Evolutionary conservation across 2,329 filamentous ascomycete genomes (phyloP).

Genomic region (Fusarium torreyae): DNA sequence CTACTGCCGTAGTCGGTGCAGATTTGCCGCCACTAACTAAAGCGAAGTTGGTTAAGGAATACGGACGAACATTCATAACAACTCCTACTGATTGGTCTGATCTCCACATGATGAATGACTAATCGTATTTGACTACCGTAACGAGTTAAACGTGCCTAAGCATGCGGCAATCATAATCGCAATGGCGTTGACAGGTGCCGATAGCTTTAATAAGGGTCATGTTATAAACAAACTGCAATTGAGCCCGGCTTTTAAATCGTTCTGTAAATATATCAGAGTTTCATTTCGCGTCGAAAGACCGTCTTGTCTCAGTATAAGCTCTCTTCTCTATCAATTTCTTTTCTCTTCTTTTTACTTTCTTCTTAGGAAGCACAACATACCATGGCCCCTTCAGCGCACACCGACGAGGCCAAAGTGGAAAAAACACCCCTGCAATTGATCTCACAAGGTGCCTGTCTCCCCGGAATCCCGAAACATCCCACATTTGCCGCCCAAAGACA

Average conservation of each 20-base stretch:
- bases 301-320: too few species aligned
- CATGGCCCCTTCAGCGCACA: not conserved
- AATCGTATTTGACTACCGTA: not conserved
- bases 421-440: not conserved
- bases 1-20: not conserved
- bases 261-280: too few species aligned
- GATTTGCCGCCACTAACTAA: not conserved
- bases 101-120: not conserved
- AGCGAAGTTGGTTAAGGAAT: not conserved
- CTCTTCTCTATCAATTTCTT: too few species aligned
- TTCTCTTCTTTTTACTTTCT: not conserved
- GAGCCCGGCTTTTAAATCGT: not conserved
- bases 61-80: not conserved
- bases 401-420: not conserved
- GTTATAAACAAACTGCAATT: not conserved
- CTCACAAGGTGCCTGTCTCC: not conserved
- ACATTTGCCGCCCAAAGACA: not conserved
- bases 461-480: not conserved
- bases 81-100: not conserved
- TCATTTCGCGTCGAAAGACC: too few species aligned
- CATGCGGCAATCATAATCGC: not conserved
- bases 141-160: not conserved
- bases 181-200: too few species aligned
- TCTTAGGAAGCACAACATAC: not conserved
- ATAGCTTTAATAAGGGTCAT: not conserved